Conservation (phyloP, 371 early-diverging fungal species). For the Capniomyces stellatus region DNA sequence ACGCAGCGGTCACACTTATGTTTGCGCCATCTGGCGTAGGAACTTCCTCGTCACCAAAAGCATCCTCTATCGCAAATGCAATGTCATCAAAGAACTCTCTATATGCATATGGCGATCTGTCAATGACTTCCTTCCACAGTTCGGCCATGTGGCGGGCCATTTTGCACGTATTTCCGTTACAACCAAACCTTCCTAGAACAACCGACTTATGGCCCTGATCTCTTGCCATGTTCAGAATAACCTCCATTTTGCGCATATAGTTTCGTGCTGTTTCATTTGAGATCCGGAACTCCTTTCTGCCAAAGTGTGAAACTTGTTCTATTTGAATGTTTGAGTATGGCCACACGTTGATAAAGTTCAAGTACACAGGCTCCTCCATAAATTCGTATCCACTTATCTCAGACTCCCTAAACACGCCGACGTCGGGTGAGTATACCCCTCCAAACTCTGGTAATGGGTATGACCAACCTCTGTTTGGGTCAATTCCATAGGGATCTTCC, state of each 20-base stretch:
- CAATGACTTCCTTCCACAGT: conserved; percentile 25
- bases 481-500: conserved; percentile 26
- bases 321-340: conserved; percentile 23
- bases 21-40: conserved; percentile 8
- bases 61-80: conserved; percentile 14
- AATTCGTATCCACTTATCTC: conserved; percentile 27
- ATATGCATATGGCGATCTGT: conserved; percentile 22
- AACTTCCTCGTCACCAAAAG: conserved; percentile 8
- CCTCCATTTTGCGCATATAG: conserved; percentile 25
- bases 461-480: conserved; percentile 21
- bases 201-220: conserved; percentile 25
- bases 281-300: conserved; percentile 20
- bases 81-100: conserved; percentile 25
- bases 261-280: conserved; percentile 20
- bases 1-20: conserved; percentile 11
- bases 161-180: conserved; percentile 17
- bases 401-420: conserved; percentile 23
- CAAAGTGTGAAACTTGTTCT: conserved; percentile 19
- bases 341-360: conserved; percentile 26
- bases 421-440: conserved; percentile 27
- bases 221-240: conserved; percentile 24
- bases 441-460: conserved; percentile 29
- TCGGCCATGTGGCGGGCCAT: conserved; percentile 25
- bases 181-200: conserved; percentile 29
- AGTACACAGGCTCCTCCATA: conserved; percentile 18